Evolutionary conservation across 1,284 basidiomycete genomes (phyloP), one percentile per base, ranked within the genome.

Genomic region (Omphalotus olearius): DNA sequence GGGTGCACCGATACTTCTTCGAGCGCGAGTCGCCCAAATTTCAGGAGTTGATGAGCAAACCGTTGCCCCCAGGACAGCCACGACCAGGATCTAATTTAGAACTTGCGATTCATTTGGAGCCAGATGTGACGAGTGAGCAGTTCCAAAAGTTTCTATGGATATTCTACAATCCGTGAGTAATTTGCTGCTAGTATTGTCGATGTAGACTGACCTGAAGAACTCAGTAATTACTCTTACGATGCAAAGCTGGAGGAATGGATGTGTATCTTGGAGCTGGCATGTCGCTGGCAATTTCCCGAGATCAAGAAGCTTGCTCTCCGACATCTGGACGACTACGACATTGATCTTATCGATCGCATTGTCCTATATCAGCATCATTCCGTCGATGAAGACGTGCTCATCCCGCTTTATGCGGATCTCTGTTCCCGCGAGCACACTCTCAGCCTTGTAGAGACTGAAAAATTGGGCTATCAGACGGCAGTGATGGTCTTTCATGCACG

Each of bases 151-250:
- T 85, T 38, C 68, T 83, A 2, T 82, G 80, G 73, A 73, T 84
- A 0, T 83, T 84, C 56, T 84, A 84, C 58, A 84, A 85, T 54
- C 75, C 80, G 82, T 85, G 58, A 57, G 81, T 67, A 55, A 18
- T 40, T 23, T 33, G 30, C 9, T 25, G 14, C 7, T 6, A 30
- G n/a, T 36, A n/a, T 35, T 49, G 14, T 14, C 7, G 33, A n/a
- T 20, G 40, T 17, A 37, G 23, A 17, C 25, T 47, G 13, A 50
- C 37, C 13, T 42, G 26, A 46, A 14, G 16, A 16, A 23, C 16
- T 17, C 45, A 14, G 56, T 82, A 81, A 13, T 72, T 69, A 65
- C 80, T 82, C 60, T 7, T 82, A 81, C 56, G 72, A 80, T 3
- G 74, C 76, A 14, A 65, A 67, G 2, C 61, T 74, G 1, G 69